Evolutionary conservation across 352 stramenopile genomes (phyloP), one percentile per base, ranked within the genome.

Genomic region (Phytophthora podocarpi): DNA sequence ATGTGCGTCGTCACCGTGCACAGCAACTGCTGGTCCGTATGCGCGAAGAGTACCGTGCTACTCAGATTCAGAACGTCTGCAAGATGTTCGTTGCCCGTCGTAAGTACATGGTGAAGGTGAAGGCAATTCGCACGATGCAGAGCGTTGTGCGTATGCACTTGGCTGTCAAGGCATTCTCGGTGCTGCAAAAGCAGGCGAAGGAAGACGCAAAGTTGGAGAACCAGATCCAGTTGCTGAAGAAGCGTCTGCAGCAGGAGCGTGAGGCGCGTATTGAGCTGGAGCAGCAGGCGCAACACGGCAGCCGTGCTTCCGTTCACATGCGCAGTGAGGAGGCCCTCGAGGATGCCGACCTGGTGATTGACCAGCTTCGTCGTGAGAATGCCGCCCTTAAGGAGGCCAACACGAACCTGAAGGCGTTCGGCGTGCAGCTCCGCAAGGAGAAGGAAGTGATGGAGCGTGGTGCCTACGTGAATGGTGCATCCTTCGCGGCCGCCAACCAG

Each of bases 131-230:
- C 28, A 79, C 77, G 37, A 87, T 96, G 49, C 83, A 94, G 60
- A 92, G 84, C 45, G 72, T 95, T 18, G 85, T 93, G 60, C 86
- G 88, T 32, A 92, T 88, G 75, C 89, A 91, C 52, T 59, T 95
- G 41, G 86, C 86, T 7, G 64, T 91, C 46, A 87, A 87, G 30
- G 77, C 80, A 9, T 95, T 88, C 52, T 82, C 75, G 0, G 79
- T 88, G 43, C 59, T 93, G 12, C 80, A 93, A 45, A 80, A 80
- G 32, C 91, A 98, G 46, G 91, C 95, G 7, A 91, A 95, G 55
- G 91, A 98, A 57, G 91, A 98, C 61, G 93, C 93, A 30, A 99
- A 99, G 76, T 74, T 99, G 1, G 95, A 98, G 68, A 98, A 98
- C 74, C 94, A 98, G 73, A 96, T 99, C 46, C 81, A 90, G 48